Evolutionary conservation across 257 asterid genomes (phyloP).

Genomic region (Salvia splendens): DNA sequence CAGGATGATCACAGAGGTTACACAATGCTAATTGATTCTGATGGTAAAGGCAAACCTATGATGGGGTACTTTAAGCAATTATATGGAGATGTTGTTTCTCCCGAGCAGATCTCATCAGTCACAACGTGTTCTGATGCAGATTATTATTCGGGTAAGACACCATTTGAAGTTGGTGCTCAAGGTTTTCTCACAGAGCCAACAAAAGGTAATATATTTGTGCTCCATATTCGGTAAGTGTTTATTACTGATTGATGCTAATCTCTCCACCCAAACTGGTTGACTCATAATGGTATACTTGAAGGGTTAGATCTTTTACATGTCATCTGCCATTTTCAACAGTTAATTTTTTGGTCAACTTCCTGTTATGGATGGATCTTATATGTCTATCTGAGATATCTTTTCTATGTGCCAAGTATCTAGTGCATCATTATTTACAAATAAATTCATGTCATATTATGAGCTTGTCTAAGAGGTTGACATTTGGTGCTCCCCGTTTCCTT

Average conservation of each 20-base stretch:
- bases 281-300: not conserved
- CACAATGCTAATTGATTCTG: conserved; percentile 23
- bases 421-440: not conserved
- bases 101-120: conserved; percentile 42
- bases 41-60: conserved; percentile 35
- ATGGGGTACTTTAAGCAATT: conserved; percentile 23
- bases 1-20: conserved; percentile 22
- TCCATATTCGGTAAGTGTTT: not conserved
- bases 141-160: conserved; percentile 35
- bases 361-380: not conserved
- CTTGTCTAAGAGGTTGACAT: not conserved
- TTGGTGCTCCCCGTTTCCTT: not conserved
- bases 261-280: conserved; percentile 4
- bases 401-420: not conserved
- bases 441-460: not conserved
- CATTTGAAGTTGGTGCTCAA: conserved; percentile 34
- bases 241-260: conserved; percentile 6
- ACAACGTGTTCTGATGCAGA: conserved; percentile 43
- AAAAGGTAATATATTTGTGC: conserved; percentile 34
- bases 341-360: not conserved
- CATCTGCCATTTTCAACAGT: conserved; percentile 6
- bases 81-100: conserved; percentile 34
- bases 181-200: conserved; percentile 30
- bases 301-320: not conserved
- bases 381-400: not conserved